phyloP scores from a whole-genome alignment of 257 asterid genomes.

The Ilex aquifolium region DNA sequence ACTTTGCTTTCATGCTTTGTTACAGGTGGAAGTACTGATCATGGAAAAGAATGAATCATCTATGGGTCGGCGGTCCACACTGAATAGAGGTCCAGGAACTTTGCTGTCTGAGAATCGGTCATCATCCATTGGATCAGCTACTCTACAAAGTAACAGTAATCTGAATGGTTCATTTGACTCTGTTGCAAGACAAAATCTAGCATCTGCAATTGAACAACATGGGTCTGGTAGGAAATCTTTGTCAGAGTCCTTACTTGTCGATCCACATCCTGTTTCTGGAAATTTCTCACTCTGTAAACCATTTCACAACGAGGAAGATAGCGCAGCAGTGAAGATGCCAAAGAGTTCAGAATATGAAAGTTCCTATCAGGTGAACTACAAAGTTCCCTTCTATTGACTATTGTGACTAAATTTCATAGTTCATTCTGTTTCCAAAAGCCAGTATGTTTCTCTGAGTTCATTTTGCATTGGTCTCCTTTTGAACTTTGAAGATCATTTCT shows the following conservation, averaged over 20 bases:
- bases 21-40: constrained; percentile 84
- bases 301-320: constrained; percentile 65
- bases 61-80: constrained; percentile 59
- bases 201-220: constrained; percentile 74
- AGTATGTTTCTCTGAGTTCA: too few relatives aligned
- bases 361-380: constrained; percentile 40
- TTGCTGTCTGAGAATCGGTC: constrained; percentile 52
- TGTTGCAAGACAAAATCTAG: constrained; percentile 57
- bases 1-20: constrained; percentile 11
- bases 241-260: constrained; percentile 73
- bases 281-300: constrained; percentile 86
- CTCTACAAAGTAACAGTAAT: constrained; percentile 50
- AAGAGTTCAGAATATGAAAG: constrained; percentile 53
- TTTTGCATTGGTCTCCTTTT: constrained; percentile 6
- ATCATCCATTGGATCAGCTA: constrained; percentile 29
- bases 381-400: background rate
- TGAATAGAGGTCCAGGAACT: constrained; percentile 77
- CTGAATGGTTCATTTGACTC: constrained; percentile 45
- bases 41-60: constrained; percentile 78
- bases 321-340: constrained; percentile 25
- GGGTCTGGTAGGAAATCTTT: constrained; percentile 95
- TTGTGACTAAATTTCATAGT: too few relatives aligned
- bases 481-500: background rate
- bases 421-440: too few relatives aligned
- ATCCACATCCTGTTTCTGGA: constrained; percentile 58